A percentile compares a stretch with the other conserved stretches of the same genome.
Evolutionary conservation across 2,329 filamentous ascomycete genomes (phyloP).

Genomic region (Whalleya microplaca): DNA sequence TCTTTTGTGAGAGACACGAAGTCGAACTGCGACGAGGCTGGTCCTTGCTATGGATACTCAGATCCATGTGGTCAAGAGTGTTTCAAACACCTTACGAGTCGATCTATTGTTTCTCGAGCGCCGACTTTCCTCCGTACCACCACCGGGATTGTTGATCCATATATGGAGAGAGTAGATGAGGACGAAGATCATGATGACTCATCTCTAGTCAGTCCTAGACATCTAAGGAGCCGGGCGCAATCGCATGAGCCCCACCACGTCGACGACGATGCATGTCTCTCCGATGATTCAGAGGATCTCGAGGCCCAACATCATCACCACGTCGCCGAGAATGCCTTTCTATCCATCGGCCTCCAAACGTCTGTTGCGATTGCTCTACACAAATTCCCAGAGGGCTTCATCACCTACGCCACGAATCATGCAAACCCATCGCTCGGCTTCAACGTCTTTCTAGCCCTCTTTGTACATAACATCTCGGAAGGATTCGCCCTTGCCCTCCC

Average conservation of each 20-base stretch:
- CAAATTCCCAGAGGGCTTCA: slow-evolving; percentile 86
- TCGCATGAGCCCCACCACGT: slow-evolving; percentile 31
- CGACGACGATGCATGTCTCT: slow-evolving; percentile 25
- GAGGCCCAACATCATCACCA: slow-evolving; percentile 82
- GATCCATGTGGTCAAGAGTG: slow-evolving; percentile 70
- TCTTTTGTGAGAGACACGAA: slow-evolving; percentile 70
- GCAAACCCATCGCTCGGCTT: slow-evolving; percentile 87
- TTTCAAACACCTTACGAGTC: slow-evolving; percentile 59
- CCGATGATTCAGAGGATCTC: slow-evolving; percentile 43
- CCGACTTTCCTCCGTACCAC: slow-evolving; percentile 47
- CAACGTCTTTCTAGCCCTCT: slow-evolving; percentile 91
- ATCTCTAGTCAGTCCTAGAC: slow-evolving; percentile 30
- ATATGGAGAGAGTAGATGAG: slow-evolving; percentile 37
- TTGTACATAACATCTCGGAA: slow-evolving; percentile 98
- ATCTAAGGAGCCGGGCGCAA: slow-evolving; percentile 32
- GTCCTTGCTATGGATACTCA: slow-evolving; percentile 66
- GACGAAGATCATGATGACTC: slow-evolving; percentile 27
- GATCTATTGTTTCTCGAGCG: slow-evolving; percentile 41
- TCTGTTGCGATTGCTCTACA: slow-evolving; percentile 93
- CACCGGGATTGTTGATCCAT: slow-evolving; percentile 41
- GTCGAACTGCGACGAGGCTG: slow-evolving; percentile 62
- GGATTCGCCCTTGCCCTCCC: slow-evolving; percentile 94
- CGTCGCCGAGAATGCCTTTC: slow-evolving; percentile 89
- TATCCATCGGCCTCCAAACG: slow-evolving; percentile 94
- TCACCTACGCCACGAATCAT: slow-evolving; percentile 97